Evolutionary conservation across 345 rosid genomes (phyloP), one percentile per base, ranked within the genome.

Genomic region (Acer campestre): DNA sequence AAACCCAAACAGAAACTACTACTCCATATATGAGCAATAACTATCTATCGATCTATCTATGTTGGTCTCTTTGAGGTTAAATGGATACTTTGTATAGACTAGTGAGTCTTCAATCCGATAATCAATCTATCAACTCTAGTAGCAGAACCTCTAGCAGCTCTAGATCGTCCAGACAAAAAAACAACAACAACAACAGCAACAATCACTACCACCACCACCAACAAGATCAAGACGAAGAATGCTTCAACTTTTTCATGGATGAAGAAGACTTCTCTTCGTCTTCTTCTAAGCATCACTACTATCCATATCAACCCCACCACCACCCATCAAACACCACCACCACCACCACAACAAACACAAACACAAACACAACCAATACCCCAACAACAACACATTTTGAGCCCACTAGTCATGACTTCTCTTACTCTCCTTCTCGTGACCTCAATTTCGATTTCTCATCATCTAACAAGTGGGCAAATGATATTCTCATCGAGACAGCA

Each of bases 171-270:
- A 88, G 80, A 81, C 94, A 90, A 80, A 88, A 89, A 86, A 74
- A 74, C 38, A 35, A 35, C 38, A 31, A 31, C 35, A 35, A 35
- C 27, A 25, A 25, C 35, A 31, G 0, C 35, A 31, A 31, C 4
- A 4, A 35, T 4, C 4, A 35, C 38, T 4, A 35, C 38, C 38
- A 35, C 73, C 82, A 79, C 80, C 77, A 82, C 80, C 85, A 86
- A 12, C 87, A 83, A 77, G 86, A 79, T 35, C 38, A 35, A 67
- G 94, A 91, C 84, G 91, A 92, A 88, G 99, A 90, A 92, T 96
- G 99, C 98, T 92, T 94, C 91, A 96, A 91, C 87, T 85, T 88
- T 89, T 94, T 90, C 95, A 96, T 94, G 98, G 99, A 96, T 90
- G 98, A 96, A 81, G 99, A 96, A 83, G 99, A 94, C 95, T 95